Percentiles rank a stretch among this genome's conserved stretches.
These are phyloP conservation scores for Alternaria ventricosa DNA, from an alignment of 2,329 filamentous ascomycete species.

Conservation along the genomic window DNA sequence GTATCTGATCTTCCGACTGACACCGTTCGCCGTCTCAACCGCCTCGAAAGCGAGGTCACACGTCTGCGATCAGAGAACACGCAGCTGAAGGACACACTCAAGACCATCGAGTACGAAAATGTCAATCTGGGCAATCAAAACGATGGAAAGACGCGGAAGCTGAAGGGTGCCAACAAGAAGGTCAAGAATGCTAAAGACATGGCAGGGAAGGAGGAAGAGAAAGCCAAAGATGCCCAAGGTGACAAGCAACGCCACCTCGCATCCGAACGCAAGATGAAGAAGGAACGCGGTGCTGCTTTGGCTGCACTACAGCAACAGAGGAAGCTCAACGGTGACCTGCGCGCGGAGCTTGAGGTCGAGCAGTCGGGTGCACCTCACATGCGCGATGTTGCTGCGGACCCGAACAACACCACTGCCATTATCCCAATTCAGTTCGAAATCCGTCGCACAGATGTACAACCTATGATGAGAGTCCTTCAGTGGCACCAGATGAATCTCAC, in stretches of 20 bases:
- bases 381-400: constrained; percentile 10
- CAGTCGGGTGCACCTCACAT: constrained; percentile 19
- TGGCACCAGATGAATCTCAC: constrained; percentile 12
- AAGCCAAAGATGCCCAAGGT: constrained; percentile 21
- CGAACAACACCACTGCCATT: constrained; percentile 14
- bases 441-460: constrained; percentile 15
- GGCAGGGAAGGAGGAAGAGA: constrained; percentile 20
- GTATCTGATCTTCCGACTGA: neutral
- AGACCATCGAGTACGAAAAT: constrained; percentile 13
- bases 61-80: constrained; percentile 15
- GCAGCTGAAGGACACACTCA: constrained; percentile 12
- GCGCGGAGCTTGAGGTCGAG: constrained; percentile 18
- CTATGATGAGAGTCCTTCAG: constrained; percentile 4
- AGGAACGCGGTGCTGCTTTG: constrained; percentile 21
- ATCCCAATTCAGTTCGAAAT: constrained; percentile 20
- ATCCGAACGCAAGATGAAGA: constrained; percentile 23
- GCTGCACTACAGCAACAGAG: constrained; percentile 11
- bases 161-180: constrained; percentile 27
- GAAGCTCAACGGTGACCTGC: constrained; percentile 19
- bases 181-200: constrained; percentile 22
- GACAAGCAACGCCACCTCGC: constrained; percentile 17
- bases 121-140: constrained; percentile 10
- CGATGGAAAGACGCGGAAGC: constrained; percentile 16
- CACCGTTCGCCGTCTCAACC: constrained; percentile 13
- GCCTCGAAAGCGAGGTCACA: constrained; percentile 16